Evolutionary conservation across 345 rosid genomes (phyloP).

Genomic region (Aquilaria malaccensis): DNA sequence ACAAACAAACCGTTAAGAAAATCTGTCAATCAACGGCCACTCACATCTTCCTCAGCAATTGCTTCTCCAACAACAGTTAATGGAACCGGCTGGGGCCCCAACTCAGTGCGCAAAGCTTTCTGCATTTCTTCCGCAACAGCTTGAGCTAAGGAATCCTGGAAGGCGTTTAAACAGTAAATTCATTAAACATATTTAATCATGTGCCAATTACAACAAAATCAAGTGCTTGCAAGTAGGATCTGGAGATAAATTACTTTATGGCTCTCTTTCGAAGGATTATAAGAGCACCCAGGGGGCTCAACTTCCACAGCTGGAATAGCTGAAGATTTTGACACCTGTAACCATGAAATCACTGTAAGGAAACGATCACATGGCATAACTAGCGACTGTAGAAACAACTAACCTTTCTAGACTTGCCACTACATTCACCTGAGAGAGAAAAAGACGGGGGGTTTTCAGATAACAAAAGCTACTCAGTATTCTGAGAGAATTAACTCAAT

Average conservation of each 20-base stretch:
- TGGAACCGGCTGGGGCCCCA: conserved; percentile 93
- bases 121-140: conserved; percentile 98
- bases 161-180: conserved; percentile 5
- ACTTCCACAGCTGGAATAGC: conserved; percentile 88
- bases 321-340: conserved; percentile 40
- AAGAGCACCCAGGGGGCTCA: conserved; percentile 92
- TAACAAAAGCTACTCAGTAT: background rate
- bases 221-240: background rate
- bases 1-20: background rate
- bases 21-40: conserved; percentile 12
- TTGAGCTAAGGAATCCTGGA: conserved; percentile 79
- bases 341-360: background rate
- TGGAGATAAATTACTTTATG: conserved; percentile 52
- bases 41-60: conserved; percentile 66
- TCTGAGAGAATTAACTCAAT: background rate
- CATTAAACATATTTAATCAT: background rate
- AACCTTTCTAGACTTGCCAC: conserved; percentile 50
- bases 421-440: conserved; percentile 34
- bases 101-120: conserved; percentile 63
- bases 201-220: background rate
- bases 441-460: background rate
- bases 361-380: background rate
- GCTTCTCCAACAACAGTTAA: conserved; percentile 55
- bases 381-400: background rate
- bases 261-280: conserved; percentile 70